Conservation (phyloP, 441 rosid genomes). For the Cnidoscolus chayamansa region DNA sequence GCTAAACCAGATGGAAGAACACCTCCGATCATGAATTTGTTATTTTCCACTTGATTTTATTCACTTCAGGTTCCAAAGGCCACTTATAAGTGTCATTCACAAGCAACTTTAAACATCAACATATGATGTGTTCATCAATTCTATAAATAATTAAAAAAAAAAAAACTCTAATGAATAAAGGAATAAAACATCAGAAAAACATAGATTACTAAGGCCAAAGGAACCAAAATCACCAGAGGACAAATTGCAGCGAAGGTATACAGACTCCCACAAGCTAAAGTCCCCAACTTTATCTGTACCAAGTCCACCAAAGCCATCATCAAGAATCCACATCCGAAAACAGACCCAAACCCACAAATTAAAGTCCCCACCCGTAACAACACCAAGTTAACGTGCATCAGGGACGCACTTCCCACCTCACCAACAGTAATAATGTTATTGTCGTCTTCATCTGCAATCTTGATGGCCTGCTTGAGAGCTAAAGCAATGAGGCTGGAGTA, state of each 20-base stretch:
- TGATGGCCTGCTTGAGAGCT: slow-evolving; percentile 67
- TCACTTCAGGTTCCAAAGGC: no score
- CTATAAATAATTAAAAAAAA: neutral
- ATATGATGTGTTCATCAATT: neutral
- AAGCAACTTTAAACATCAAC: neutral
- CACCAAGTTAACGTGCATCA: slow-evolving; percentile 45
- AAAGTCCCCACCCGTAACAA: slow-evolving; percentile 53
- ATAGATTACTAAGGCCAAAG: slow-evolving; percentile 52
- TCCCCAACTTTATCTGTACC: slow-evolving; percentile 82
- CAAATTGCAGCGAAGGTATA: slow-evolving; percentile 55
- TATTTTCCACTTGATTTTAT: neutral
- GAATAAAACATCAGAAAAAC: slow-evolving; percentile 59
- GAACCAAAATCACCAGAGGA: slow-evolving; percentile 68
- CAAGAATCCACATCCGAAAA: slow-evolving; percentile 73
- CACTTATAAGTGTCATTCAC: neutral
- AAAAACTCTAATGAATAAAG: slow-evolving; percentile 36
- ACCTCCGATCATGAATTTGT: neutral
- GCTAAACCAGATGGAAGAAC: neutral
- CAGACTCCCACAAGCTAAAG: slow-evolving; percentile 49
- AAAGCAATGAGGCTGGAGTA: slow-evolving; percentile 80
- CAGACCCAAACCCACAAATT: slow-evolving; percentile 64
- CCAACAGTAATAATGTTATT: slow-evolving; percentile 14
- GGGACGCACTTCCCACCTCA: slow-evolving; percentile 24
- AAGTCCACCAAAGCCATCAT: slow-evolving; percentile 66
- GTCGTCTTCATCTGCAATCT: slow-evolving; percentile 28